A percentile compares a stretch with the other conserved stretches of the same genome.
phyloP scores from a whole-genome alignment of 2,329 filamentous ascomycete species.

The Beauveria scarabaeidicola region DNA sequence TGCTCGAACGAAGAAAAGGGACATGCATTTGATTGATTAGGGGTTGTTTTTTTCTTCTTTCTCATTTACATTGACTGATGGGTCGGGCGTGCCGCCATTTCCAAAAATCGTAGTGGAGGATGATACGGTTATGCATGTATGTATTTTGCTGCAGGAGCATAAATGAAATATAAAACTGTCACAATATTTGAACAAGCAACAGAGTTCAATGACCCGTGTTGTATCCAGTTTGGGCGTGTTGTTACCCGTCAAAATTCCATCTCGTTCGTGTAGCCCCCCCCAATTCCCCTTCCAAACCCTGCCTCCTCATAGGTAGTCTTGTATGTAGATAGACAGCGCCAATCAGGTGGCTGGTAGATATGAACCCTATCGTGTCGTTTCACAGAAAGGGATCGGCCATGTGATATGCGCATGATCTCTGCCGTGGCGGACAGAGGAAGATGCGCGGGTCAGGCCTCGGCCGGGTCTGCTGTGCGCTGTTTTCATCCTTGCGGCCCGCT shows the following conservation, averaged over 20 bases:
- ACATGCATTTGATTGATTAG: not conserved
- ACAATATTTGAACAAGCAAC: not conserved
- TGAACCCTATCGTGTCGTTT: not conserved
- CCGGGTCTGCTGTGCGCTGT: not conserved
- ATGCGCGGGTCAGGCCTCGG: not conserved
- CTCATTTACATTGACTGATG: not conserved
- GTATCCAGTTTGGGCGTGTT: not conserved
- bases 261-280: not conserved
- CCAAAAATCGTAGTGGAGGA: not conserved
- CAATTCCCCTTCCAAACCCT: not conserved
- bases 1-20: too few relatives aligned
- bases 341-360: not conserved
- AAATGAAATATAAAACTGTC: not conserved
- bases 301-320: not conserved
- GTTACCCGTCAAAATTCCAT: too few relatives aligned
- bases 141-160: not conserved
- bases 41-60: not conserved
- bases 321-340: not conserved
- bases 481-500: not conserved
- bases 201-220: too few relatives aligned
- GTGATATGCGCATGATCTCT: not conserved
- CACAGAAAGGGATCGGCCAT: not conserved
- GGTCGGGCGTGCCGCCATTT: not conserved
- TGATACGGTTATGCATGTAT: not conserved
- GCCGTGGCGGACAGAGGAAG: not conserved